These are phyloP conservation scores for Gamsiella multidivaricata DNA, from an alignment of 192 early-diverging fungal species.

Conservation along the genomic window DNA sequence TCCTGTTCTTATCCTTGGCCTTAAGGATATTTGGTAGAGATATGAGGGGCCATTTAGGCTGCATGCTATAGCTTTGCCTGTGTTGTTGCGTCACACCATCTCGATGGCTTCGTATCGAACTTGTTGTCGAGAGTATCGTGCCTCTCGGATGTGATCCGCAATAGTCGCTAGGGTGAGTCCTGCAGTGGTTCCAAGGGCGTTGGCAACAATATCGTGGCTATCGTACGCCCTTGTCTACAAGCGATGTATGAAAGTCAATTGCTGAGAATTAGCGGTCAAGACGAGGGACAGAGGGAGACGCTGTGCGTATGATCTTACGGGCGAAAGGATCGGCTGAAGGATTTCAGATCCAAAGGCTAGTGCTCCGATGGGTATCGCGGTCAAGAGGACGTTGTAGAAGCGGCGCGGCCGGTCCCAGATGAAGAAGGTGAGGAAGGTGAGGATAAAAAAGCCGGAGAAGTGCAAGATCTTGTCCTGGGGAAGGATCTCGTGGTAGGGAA, in stretches of 20 bases:
- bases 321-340: constrained; percentile 42
- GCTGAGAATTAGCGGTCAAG: background rate
- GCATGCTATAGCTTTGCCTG: no score
- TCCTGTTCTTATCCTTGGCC: no score
- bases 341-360: constrained; percentile 47
- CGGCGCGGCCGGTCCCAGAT: constrained; percentile 40
- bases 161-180: constrained; percentile 17
- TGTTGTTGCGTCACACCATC: constrained; percentile 21
- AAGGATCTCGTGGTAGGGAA: constrained; percentile 47
- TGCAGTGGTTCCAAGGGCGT: constrained; percentile 13
- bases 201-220: constrained; percentile 41
- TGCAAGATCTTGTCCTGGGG: constrained; percentile 48
- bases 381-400: constrained; percentile 30
- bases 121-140: constrained; percentile 6
- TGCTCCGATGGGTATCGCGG: constrained; percentile 21
- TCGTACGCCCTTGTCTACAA: constrained; percentile 48
- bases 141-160: constrained; percentile 25
- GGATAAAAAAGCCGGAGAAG: constrained; percentile 45
- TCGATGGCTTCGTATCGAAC: constrained; percentile 40
- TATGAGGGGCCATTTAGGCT: no score
- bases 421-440: constrained; percentile 49
- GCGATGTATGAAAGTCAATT: background rate
- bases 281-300: background rate
- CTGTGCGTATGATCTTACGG: constrained; percentile 21
- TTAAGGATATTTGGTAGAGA: no score